phyloP scores from a whole-genome alignment of 805 yeast species.

The Sugiyamaella chiloensis region DNA sequence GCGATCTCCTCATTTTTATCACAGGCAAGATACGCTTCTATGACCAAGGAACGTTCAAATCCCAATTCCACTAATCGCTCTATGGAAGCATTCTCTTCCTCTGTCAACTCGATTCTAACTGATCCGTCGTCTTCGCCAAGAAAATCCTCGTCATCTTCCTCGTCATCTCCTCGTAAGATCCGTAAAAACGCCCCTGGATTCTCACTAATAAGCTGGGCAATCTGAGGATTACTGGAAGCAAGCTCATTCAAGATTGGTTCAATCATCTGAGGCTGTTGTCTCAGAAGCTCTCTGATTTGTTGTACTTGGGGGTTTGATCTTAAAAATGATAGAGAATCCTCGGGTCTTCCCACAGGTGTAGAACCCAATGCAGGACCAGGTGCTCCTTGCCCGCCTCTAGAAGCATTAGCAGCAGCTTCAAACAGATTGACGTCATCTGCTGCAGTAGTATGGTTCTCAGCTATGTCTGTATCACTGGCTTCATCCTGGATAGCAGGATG shows the following conservation, averaged over 20 bases:
- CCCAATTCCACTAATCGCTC: conserved; percentile 88
- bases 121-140: conserved; percentile 41
- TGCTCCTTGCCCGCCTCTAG: conserved; percentile 26
- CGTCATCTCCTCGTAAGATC: conserved; percentile 53
- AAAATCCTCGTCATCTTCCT: conserved; percentile 47
- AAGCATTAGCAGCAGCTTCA: conserved; percentile 35
- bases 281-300: conserved; percentile 71
- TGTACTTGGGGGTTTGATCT: conserved; percentile 40
- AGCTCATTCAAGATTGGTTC: conserved; percentile 81
- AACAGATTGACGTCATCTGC: conserved; percentile 38
- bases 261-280: conserved; percentile 82
- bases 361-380: conserved; percentile 40
- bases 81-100: conserved; percentile 87
- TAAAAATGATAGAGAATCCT: conserved; percentile 37
- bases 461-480: conserved; percentile 7
- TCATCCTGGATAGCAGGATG: conserved; percentile 18
- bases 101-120: conserved; percentile 61
- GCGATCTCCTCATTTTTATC: conserved; percentile 97
- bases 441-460: conserved; percentile 16
- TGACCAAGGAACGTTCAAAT: conserved; percentile 79
- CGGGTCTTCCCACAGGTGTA: conserved; percentile 32
- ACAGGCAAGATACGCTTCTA: conserved; percentile 95
- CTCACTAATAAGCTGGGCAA: conserved; percentile 60
- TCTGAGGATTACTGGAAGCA: conserved; percentile 77
- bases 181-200: conserved; percentile 87